Evolutionary conservation across 1,284 basidiomycete genomes (phyloP), one percentile per base, ranked within the genome.

Genomic region (Puccinia novopanici): DNA sequence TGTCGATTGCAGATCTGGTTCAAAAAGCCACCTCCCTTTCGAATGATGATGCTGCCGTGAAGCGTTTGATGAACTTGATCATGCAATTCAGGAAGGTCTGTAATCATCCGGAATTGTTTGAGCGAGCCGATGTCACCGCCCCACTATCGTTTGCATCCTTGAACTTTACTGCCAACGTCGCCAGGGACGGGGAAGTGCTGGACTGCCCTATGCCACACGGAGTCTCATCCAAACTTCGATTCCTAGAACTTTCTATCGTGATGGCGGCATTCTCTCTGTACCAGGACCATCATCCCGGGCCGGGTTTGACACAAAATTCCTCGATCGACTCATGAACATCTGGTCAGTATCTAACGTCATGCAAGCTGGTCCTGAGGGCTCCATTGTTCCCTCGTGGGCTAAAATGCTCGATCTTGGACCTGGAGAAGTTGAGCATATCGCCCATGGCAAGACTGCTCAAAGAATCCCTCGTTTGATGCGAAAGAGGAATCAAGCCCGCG

Each of bases 51-150:
- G 93, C 94, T 83, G 93, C 93, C 55, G 92, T 94, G 71, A 91
- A 93, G 82, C 94, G 94, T 30, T 88, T 99, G 80, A 98, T 99
- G 96, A 99, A 99, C 87, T 89, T 99, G 82, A 96, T 99, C 82
- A 99, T 99, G 97, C 97, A 99, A 87, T 99, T 99, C 89, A 92
- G 97, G 83, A 99, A 99, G 89, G 94, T 98, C 82, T 99, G 96
- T 89, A 99, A 98, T 84, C 97, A 99, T 84, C 97, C 97, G 0
- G 97, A 99, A 86, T 89, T 99, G 61, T 99, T 99, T 85, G 95
- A 99, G 86, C 91, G 97, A 30, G 95, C 96, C 48, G 97, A 99
- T 85, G 96, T 99, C 48, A 89, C 92, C 15, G 93, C 95, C 1
- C 95, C 97, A 0, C 93, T 94, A 85, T 92, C 94, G 1, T 96